These are phyloP conservation scores for Trichoderma lentiforme DNA, from an alignment of 2,329 filamentous ascomycete species.

Conservation along the genomic window DNA sequence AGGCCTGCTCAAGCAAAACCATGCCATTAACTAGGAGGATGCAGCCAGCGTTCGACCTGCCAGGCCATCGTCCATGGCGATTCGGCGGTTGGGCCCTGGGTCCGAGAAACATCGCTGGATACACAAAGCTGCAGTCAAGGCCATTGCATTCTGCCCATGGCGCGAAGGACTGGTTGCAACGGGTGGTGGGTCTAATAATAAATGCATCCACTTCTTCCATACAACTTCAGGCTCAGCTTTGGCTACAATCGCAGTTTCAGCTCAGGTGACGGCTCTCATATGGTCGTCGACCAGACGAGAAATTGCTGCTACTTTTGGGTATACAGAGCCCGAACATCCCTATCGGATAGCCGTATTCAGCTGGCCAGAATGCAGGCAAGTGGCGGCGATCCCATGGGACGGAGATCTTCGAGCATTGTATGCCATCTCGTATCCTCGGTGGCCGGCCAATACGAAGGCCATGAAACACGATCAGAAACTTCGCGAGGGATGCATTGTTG, in stretches of 20 bases:
- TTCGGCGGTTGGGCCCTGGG: conserved; percentile 50
- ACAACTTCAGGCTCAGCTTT: conserved; percentile 77
- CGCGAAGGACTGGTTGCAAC: conserved; percentile 82
- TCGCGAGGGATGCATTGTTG: conserved; percentile 67
- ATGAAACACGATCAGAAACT: conserved; percentile 25
- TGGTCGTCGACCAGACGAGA: conserved; percentile 85
- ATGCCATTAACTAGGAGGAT: conserved; percentile 11
- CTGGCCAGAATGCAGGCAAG: conserved; percentile 86
- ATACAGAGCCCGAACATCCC: conserved; percentile 83
- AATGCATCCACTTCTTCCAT: conserved; percentile 95
- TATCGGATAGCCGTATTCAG: conserved; percentile 89
- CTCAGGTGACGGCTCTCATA: conserved; percentile 88
- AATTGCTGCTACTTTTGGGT: conserved; percentile 91
- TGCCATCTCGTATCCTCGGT: conserved; percentile 76
- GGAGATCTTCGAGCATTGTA: conserved; percentile 76
- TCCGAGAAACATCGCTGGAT: conserved; percentile 68
- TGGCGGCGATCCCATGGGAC: conserved; percentile 82
- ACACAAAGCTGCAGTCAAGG: conserved; percentile 89
- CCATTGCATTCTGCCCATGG: conserved; percentile 96
- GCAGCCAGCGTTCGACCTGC: conserved; percentile 30
- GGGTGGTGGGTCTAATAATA: conserved; percentile 89
- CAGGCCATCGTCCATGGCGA: conserved; percentile 32
- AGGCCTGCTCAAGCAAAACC: neutral
- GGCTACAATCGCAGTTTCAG: conserved; percentile 86
- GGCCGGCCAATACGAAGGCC: conserved; percentile 31